phyloP scores from a whole-genome alignment of 352 stramenopile genomes.

The Globisporangium alternatum region DNA sequence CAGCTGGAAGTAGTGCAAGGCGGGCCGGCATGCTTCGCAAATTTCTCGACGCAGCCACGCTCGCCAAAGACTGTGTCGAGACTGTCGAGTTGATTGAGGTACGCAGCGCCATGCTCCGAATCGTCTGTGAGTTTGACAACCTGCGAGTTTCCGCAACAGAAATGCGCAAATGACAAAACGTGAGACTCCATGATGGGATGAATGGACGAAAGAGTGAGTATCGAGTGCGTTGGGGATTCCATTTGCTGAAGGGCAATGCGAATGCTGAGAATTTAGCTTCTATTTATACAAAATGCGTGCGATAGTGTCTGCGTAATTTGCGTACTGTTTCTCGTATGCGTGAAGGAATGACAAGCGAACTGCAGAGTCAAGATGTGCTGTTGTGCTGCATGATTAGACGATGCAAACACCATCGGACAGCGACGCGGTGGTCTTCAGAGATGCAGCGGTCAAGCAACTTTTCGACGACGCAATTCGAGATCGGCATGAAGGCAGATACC shows the following conservation, averaged over 20 bases:
- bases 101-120: slow-evolving; percentile 25
- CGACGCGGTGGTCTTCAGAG: slow-evolving; percentile 13
- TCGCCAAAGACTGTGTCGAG: slow-evolving; percentile 28
- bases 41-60: slow-evolving; percentile 21
- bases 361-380: slow-evolving; percentile 4
- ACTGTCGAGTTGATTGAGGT: slow-evolving; percentile 47
- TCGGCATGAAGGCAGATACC: slow-evolving; percentile 36
- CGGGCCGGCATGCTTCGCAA: slow-evolving; percentile 23
- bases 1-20: slow-evolving; percentile 33
- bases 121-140: slow-evolving; percentile 57
- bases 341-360: neutral
- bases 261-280: neutral
- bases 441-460: slow-evolving; percentile 24
- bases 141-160: slow-evolving; percentile 19
- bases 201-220: neutral
- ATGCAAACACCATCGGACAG: slow-evolving; percentile 1
- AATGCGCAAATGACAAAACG: neutral
- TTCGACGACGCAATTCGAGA: slow-evolving; percentile 33
- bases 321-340: neutral
- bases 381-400: neutral
- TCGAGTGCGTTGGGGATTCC: neutral
- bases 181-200: neutral
- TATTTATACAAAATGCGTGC: neutral
- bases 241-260: neutral
- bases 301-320: neutral